Evolutionary conservation across 2,329 filamentous ascomycete species (phyloP).

Genomic region (Amesomyces nigricolor): DNA sequence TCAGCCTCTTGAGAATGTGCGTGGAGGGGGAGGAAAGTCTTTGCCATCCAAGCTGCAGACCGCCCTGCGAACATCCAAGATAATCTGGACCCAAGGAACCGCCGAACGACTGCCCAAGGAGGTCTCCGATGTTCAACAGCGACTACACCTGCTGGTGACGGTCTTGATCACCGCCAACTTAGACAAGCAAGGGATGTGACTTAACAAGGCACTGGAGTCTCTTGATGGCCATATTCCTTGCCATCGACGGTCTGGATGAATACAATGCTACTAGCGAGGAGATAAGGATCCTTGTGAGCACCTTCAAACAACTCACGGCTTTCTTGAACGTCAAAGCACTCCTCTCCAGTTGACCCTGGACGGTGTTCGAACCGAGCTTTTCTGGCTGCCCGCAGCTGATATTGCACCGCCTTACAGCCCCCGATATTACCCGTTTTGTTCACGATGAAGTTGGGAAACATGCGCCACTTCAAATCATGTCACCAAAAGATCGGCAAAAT

Average conservation of each 20-base stretch:
- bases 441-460: not conserved
- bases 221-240: not conserved
- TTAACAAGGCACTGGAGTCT: not conserved
- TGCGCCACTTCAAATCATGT: too few relatives aligned
- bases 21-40: not conserved
- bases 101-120: not conserved
- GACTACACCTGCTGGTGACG: not conserved
- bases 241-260: not conserved
- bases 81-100: not conserved
- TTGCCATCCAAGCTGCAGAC: not conserved
- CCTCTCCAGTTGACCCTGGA: constrained; percentile 8
- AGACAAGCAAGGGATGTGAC: not conserved
- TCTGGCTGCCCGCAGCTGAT: too few relatives aligned
- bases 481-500: too few relatives aligned
- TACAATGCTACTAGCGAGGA: not conserved
- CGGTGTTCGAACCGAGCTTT: constrained; percentile 4
- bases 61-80: not conserved
- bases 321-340: constrained; percentile 1
- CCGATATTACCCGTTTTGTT: constrained; percentile 2
- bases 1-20: not conserved
- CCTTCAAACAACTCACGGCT: not conserved
- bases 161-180: not conserved
- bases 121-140: not conserved
- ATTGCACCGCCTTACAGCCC: too few relatives aligned
- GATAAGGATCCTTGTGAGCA: not conserved